Evolutionary conservation across 169 alveolate species (phyloP).

Genomic region (Cystoisospora suis): DNA sequence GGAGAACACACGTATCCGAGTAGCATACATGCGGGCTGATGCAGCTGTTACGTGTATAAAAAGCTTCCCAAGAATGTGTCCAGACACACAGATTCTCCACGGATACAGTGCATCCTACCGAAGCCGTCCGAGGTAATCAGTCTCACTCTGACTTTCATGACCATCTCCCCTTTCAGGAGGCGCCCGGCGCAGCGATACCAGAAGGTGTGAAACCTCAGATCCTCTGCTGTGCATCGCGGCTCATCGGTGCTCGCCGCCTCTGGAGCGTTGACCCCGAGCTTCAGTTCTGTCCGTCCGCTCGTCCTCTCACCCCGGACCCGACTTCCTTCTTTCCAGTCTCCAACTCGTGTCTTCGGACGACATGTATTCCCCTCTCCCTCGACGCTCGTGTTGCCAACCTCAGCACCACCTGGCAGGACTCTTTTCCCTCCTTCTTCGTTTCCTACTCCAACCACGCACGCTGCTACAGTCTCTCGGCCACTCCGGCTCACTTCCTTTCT

Average conservation of each 20-base stretch:
- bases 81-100: too few species aligned
- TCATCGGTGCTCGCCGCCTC: too few species aligned
- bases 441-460: not conserved
- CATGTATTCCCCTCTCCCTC: not conserved
- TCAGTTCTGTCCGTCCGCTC: too few species aligned
- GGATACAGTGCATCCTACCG: too few species aligned
- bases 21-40: too few species aligned
- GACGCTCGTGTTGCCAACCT: not conserved
- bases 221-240: not conserved
- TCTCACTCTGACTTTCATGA: not conserved
- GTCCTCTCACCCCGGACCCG: too few species aligned
- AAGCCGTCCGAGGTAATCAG: too few species aligned
- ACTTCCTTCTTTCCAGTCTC: not conserved
- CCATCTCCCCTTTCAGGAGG: not conserved
- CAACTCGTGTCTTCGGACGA: not conserved
- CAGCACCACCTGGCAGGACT: not conserved
- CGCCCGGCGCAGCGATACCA: conserved; percentile 2
- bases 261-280: too few species aligned
- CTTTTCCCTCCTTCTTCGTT: not conserved
- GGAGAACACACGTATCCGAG: too few species aligned
- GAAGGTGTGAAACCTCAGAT: not conserved
- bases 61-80: too few species aligned
- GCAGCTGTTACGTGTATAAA: too few species aligned
- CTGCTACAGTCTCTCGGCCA: not conserved
- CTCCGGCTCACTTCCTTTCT: not conserved